Evolutionary conservation across 2,329 filamentous ascomycete species (phyloP).

Genomic region (Alternaria infectoria): DNA sequence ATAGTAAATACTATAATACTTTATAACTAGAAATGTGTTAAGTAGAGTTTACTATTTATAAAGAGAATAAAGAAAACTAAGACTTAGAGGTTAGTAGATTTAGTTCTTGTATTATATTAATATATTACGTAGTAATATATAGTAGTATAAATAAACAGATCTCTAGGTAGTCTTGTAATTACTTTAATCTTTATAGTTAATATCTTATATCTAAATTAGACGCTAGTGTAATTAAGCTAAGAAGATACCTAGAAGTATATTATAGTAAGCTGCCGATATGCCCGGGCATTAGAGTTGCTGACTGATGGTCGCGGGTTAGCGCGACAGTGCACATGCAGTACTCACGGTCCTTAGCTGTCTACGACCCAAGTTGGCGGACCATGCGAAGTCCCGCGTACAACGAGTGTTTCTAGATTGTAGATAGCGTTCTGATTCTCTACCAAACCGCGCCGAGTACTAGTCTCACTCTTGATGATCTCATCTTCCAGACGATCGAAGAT

Average conservation of each 20-base stretch:
- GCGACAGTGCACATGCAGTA: background rate
- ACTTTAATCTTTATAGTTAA: background rate
- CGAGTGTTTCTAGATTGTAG: too few relatives aligned
- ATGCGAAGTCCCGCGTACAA: too few relatives aligned
- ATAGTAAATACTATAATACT: conserved; percentile 44
- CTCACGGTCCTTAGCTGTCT: too few relatives aligned
- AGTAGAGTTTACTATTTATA: conserved; percentile 41
- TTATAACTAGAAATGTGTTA: conserved; percentile 48
- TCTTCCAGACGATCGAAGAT: conserved; percentile 83
- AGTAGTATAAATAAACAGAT: background rate
- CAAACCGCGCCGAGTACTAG: too few relatives aligned
- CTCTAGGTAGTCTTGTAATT: background rate
- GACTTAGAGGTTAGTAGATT: background rate
- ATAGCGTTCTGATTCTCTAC: too few relatives aligned
- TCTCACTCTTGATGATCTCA: conserved; percentile 83
- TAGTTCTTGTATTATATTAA: background rate
- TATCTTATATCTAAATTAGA: background rate
- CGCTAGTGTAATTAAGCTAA: background rate
- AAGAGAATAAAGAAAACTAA: conserved; percentile 32
- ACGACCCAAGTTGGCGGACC: too few relatives aligned
- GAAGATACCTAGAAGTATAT: background rate
- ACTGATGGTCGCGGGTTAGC: background rate
- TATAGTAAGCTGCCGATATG: background rate
- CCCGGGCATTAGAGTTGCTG: background rate
- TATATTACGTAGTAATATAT: background rate